Evolutionary conservation across 2,329 filamentous ascomycete species (phyloP), one percentile per base, ranked within the genome.

Genomic region (Chaetomium olivaceum): DNA sequence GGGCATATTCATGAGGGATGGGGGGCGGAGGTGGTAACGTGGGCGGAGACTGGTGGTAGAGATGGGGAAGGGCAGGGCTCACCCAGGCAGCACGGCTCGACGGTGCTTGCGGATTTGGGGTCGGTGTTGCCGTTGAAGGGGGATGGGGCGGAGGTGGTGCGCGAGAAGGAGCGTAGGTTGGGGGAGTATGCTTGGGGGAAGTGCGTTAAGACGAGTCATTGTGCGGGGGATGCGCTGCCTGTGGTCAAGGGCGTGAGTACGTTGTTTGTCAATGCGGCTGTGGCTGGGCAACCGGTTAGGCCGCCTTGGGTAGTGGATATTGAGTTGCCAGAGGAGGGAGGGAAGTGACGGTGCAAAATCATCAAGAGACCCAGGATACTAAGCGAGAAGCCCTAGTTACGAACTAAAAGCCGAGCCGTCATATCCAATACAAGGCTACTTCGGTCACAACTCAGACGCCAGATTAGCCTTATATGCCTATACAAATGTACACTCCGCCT

Each of bases 231-330:
- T 1, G 6, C 21, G 46, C 11, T 54, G 25, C 48, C 12, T 3
- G 27, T 62, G 1, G 59, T 21, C 9, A 46, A 14, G 8, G 39
- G 54, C 14, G 55, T 19, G 33, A 51, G 14, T 14, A 57, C 61
- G 1, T 14, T 66, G 23, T 63, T 66, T 36, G 61, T 63, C 1
- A 66, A 66, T 43, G 64, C 64, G 12, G 56, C 64, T 1, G 64
- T 66, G 4, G 8, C 39, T 31, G 57, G 60, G 14, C 25, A 23
- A 1, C 60, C 64, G 29, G 31, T 59, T 12, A 23, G 33, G 4
- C 55, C 55, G 29, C 21, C 51, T 1, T 63, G 61, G 64, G 12
- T 60, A 29, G 64, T 66, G 36, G 61, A 66, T 27, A 3, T 66
- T 27, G 61, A 63, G 29, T n/a, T 63, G n/a, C 60, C 60, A 3